phyloP scores from a whole-genome alignment of 306 rosid genomes.

The Crataegus laevigata region DNA sequence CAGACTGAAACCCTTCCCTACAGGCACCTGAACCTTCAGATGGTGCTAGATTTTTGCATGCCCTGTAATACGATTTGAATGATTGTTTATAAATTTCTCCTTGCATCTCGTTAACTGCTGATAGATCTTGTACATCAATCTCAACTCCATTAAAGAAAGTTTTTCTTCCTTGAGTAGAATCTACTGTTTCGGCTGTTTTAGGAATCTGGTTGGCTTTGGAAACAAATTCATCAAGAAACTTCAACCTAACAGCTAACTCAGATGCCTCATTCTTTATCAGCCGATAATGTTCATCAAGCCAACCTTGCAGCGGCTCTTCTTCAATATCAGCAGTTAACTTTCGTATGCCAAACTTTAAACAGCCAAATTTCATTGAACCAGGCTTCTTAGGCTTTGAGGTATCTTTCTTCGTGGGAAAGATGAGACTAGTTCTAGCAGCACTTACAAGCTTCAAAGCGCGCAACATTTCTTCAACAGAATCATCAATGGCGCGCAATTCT shows the following conservation, averaged over 20 bases:
- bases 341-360: constrained; percentile 77
- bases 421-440: constrained; percentile 69
- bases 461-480: constrained; percentile 87
- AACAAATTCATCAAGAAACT: constrained; percentile 64
- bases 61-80: constrained; percentile 78
- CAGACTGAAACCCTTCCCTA: constrained; percentile 74
- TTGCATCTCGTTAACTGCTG: constrained; percentile 40
- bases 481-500: constrained; percentile 96
- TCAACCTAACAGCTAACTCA: constrained; percentile 79
- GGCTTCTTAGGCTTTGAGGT: constrained; percentile 58
- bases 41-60: constrained; percentile 62
- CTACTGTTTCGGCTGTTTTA: constrained; percentile 45
- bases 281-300: constrained; percentile 96
- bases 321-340: constrained; percentile 84
- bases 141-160: constrained; percentile 47
- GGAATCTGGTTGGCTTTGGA: constrained; percentile 47
- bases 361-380: constrained; percentile 63
- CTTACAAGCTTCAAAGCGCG: constrained; percentile 76
- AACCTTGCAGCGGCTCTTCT: constrained; percentile 97
- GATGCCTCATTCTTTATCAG: constrained; percentile 88
- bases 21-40: constrained; percentile 93
- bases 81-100: constrained; percentile 75
- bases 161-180: constrained; percentile 56
- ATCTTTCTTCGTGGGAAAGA: constrained; percentile 79
- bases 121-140: constrained; percentile 62